Evolutionary conservation across 805 yeast genomes (phyloP), one percentile per base, ranked within the genome.

Genomic region (Kazachstania psychrophila): DNA sequence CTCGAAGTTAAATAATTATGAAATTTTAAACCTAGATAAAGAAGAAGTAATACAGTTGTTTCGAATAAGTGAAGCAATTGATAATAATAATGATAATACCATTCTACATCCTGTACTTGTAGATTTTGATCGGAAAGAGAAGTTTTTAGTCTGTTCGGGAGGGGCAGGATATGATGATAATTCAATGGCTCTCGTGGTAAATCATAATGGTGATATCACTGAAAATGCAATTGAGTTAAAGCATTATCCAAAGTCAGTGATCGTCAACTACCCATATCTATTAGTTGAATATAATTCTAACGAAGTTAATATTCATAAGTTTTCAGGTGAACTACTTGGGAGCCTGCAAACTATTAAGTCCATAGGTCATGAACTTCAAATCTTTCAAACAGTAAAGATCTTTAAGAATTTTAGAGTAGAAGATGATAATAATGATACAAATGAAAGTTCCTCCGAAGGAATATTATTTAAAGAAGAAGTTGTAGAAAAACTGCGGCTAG

Each of bases 161-260:
- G 62, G 63, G 2, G 43, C 40, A 2, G 36, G 49, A 4, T 28
- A 31, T 13, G 47, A 43, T 2, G 54, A 53, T 30, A 48, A 44
- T 18, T 49, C 60, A 2, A 57, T 58, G 53, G 57, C 51, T 3
- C 44, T 58, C n/a, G 47, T 55, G 5, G 46, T 58, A 3, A 50
- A 55, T 37, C 42, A 46, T 35, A 23, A 46, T 5, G 63, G 63
- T 23, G 59, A 57, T 31, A 52, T 57, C 7, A 51, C 51, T 5
- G 54, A 53, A 25, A 58, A 57, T 10, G 55, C 60, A 6, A 41
- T 55, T 8, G 49, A 52, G 16, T 38, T 57, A 10, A 52, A 52
- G 11, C 42, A 40, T 15, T 58, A 50, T 28, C 63, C 63, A 2
- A 32, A 31, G 4, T 38, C 43, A 33, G 28, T 55, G 1, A 7